Base-by-base conservation (phyloP, 306 rosid genomes). In the Hippophae gyantsensis region DNA sequence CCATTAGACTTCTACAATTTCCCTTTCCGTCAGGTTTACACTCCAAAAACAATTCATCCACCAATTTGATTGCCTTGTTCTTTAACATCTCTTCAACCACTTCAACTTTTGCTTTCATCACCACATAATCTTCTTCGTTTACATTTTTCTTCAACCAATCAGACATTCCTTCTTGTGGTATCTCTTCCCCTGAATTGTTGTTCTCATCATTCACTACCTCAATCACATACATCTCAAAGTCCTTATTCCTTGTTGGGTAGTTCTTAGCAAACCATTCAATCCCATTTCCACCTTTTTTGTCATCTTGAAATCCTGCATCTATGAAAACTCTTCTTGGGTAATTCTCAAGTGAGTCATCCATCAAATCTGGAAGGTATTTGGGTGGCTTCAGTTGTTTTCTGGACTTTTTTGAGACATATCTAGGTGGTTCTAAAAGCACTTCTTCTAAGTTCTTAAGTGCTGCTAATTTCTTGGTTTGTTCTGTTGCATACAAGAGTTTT, bases 1-100 rank as follows among this genome's bases (percentile, higher is more conserved):
- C 86, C 61, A 86, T 79, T 6, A 74, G 40, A 7, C 74, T 70
- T 13, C 65, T 73, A 32, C 38, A 32, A n/a, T 48, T 48, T 9
- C 59, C 69, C 13, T 60, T 48, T 66, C 46, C 25, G 9, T 77
- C 66, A 45, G 87, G 86, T 72, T 81, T 84, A 82, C 95, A 89
- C 9, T 84, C 92, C 80, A 89, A 74, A 92, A 89, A 89, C 54
- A 89, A 92, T 73, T 89, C 95, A 52, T 86, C 95, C 45, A 89
- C 86, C 23, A 89, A 65, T 48, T 66, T 61, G 6, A 84, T 79
- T 1, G 78, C 70, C 18, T 70, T 72, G 5, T 74, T 69, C 57
- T 61, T 76, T 72, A 86, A 60, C 80, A 86, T 76, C n/a, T 89
- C 97, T 54, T 86, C 92, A 61, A 89, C 97, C 13, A 74, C 80